Conservation (phyloP, 305 asterid species). For the Fraxinus latifolia region DNA sequence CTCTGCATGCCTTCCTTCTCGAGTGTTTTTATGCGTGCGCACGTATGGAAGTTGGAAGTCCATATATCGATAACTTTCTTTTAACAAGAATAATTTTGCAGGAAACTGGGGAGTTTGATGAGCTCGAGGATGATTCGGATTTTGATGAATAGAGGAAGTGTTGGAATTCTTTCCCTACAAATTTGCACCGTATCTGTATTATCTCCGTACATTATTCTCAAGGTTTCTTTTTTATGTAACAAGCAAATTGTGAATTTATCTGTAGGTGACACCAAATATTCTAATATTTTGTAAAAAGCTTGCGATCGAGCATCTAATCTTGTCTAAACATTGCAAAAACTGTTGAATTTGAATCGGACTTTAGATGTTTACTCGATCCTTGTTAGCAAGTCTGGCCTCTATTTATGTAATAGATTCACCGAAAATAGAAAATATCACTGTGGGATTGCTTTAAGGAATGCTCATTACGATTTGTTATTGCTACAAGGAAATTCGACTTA, state of each 20-base stretch:
- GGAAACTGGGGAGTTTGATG: slow-evolving; percentile 77
- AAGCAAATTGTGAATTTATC: slow-evolving; percentile 5
- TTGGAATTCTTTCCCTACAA: slow-evolving; percentile 3
- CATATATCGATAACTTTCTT: background rate
- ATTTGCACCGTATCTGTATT: slow-evolving; percentile 5
- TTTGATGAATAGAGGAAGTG: slow-evolving; percentile 38
- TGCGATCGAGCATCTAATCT: background rate
- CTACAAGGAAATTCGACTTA: background rate
- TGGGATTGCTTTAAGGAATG: slow-evolving; percentile 25
- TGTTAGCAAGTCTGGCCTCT: background rate
- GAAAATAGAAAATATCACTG: background rate
- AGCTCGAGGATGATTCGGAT: slow-evolving; percentile 60
- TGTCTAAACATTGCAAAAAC: background rate
- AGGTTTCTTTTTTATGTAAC: background rate
- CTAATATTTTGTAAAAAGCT: background rate
- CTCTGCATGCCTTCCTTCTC: background rate
- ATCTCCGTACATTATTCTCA: slow-evolving; percentile 31
- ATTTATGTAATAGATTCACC: background rate
- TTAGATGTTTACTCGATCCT: background rate
- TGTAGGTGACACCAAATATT: background rate
- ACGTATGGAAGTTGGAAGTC: background rate
- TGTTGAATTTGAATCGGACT: background rate
- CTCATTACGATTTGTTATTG: slow-evolving; percentile 5
- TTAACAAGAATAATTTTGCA: slow-evolving; percentile 31
- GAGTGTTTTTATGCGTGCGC: background rate